phyloP scores from a whole-genome alignment of 305 asterid species.

The Solanum hybrid region DNA sequence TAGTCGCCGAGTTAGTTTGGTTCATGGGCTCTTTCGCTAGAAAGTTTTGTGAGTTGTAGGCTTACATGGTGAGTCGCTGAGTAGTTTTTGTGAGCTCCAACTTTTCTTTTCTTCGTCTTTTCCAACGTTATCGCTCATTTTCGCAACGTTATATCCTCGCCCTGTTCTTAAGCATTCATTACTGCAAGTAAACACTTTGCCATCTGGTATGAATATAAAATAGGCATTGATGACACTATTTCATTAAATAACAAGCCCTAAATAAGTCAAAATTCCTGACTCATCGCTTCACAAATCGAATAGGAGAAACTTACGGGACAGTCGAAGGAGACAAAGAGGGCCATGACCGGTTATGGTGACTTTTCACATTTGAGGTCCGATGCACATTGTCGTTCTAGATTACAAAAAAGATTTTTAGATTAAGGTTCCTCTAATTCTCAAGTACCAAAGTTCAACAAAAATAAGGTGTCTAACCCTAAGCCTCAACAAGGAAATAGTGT shows the following conservation, averaged over 20 bases:
- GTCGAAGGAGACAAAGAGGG: not conserved
- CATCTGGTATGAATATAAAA: too few species aligned
- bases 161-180: not conserved
- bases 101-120: not conserved
- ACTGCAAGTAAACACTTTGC: not conserved
- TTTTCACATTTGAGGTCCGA: not conserved
- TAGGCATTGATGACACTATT: not conserved
- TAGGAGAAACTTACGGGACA: not conserved
- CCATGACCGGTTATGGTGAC: not conserved
- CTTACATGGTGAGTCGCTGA: not conserved
- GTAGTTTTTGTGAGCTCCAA: not conserved
- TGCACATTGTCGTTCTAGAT: not conserved
- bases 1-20: not conserved
- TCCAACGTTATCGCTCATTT: not conserved
- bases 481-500: not conserved
- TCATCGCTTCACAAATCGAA: not conserved
- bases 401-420: not conserved
- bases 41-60: not conserved
- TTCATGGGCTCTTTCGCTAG: not conserved
- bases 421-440: not conserved
- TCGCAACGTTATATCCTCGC: not conserved
- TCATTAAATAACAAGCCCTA: not conserved
- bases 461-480: not conserved
- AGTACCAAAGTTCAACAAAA: not conserved
- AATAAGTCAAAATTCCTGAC: not conserved